Percentiles rank a stretch among this genome's conserved stretches.
Evolutionary conservation across 345 rosid genomes (phyloP).

Genomic region (Sonneratia caseolaris): DNA sequence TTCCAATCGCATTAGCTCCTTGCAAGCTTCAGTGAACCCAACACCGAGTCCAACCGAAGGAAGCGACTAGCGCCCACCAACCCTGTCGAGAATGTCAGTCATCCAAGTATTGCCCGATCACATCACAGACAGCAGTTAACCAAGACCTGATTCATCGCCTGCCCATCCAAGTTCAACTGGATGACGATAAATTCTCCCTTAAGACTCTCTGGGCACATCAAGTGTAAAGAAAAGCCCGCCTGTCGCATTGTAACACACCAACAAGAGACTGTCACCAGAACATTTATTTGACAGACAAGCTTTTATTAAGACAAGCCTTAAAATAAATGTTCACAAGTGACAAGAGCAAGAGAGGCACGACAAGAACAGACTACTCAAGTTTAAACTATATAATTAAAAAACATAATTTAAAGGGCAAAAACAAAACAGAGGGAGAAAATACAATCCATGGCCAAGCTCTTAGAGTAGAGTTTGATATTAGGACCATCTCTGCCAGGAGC

Average conservation of each 20-base stretch:
- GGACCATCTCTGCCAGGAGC: constrained; percentile 11
- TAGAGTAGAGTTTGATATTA: neutral
- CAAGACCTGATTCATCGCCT: too few relatives aligned
- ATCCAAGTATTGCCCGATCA: too few relatives aligned
- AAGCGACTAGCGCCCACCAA: too few relatives aligned
- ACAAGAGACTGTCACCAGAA: constrained; percentile 1
- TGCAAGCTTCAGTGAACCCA: too few relatives aligned
- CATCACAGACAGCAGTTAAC: too few relatives aligned
- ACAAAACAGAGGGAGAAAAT: neutral
- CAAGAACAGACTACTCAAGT: neutral
- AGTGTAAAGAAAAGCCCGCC: neutral
- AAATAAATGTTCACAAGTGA: neutral
- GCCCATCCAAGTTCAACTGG: too few relatives aligned
- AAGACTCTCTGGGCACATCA: too few relatives aligned
- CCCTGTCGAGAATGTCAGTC: too few relatives aligned
- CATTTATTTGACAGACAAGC: constrained; percentile 1
- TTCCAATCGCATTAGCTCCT: too few relatives aligned
- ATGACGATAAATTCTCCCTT: too few relatives aligned
- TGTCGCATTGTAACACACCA: neutral
- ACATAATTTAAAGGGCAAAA: neutral
- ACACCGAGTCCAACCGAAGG: too few relatives aligned
- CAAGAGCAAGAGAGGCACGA: neutral
- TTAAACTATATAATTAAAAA: neutral
- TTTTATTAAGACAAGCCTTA: constrained; percentile 1
- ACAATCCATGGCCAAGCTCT: neutral